Percentiles rank a stretch among this genome's conserved stretches.
phyloP scores from a whole-genome alignment of 331 rosid genomes.

The Malus hybrid region DNA sequence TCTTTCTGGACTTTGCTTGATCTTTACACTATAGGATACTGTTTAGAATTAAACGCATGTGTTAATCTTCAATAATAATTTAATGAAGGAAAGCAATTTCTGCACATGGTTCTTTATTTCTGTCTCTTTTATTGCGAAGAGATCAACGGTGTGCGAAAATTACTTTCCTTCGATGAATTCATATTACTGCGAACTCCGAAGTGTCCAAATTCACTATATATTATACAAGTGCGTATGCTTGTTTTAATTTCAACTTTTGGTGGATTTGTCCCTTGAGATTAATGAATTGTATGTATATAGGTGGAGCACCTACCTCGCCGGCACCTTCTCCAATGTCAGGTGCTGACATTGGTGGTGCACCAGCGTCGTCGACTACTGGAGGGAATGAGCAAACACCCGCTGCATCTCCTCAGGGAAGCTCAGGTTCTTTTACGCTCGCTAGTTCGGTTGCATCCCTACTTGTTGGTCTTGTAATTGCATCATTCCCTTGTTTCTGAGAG shows the following conservation, averaged over 20 bases:
- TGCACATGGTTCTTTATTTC: not conserved
- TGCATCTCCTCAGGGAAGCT: constrained; percentile 14
- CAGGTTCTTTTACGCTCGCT: constrained; percentile 35
- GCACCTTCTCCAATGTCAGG: not conserved
- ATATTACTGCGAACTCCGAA: not conserved
- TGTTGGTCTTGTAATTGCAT: constrained; percentile 23
- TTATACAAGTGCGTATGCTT: not conserved
- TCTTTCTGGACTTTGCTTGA: not conserved
- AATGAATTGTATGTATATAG: not conserved
- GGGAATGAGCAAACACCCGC: constrained; percentile 27
- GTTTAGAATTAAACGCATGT: not conserved
- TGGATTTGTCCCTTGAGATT: not conserved
- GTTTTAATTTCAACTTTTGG: not conserved
- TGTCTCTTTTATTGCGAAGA: not conserved
- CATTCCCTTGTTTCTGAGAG: constrained; percentile 34
- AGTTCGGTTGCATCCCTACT: constrained; percentile 35
- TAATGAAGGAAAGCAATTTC: not conserved
- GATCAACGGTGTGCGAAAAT: not conserved
- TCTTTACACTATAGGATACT: not conserved
- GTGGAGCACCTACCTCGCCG: too few species aligned
- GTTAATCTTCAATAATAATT: not conserved
- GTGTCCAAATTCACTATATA: not conserved
- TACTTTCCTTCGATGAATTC: too few species aligned
- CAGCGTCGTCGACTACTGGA: constrained; percentile 5
- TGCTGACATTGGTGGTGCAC: not conserved